phyloP scores from a whole-genome alignment of 192 early-diverging fungal genomes.

The Mortierella alpina region DNA sequence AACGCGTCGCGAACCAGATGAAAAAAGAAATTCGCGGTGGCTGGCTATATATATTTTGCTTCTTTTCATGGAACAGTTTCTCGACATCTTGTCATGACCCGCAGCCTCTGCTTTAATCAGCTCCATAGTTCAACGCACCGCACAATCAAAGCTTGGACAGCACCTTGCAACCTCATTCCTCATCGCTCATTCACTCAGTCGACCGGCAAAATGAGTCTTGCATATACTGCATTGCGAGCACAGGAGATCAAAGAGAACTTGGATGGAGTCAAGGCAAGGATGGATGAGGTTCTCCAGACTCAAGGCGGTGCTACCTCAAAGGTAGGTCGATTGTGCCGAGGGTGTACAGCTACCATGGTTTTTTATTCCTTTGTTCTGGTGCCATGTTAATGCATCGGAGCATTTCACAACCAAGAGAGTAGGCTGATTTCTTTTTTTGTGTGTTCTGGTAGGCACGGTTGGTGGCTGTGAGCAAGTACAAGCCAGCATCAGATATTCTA shows the following conservation, averaged over 20 bases:
- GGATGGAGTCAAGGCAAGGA: neutral
- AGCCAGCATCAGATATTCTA: conserved; percentile 83
- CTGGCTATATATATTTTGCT: no score
- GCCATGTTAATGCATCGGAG: neutral
- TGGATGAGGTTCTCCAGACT: conserved; percentile 17
- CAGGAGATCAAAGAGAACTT: conserved; percentile 36
- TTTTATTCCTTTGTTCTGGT: neutral
- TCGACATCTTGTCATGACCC: no score
- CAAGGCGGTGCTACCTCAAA: conserved; percentile 9
- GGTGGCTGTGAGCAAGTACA: conserved; percentile 96
- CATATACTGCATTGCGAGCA: conserved; percentile 30
- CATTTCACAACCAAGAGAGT: neutral
- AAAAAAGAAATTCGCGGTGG: no score
- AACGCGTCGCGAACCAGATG: no score
- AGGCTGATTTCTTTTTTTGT: neutral
- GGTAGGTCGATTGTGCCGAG: neutral
- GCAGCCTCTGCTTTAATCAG: no score
- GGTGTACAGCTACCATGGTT: neutral
- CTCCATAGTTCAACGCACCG: no score
- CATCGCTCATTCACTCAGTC: no score
- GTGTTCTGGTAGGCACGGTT: conserved; percentile 62
- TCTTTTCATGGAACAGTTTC: no score
- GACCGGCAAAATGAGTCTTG: conserved; percentile 10
- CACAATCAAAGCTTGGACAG: no score
- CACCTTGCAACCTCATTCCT: no score